A percentile compares a stretch with the other conserved stretches of the same genome.
Conservation (phyloP, 805 yeast species). For the Ascoidea asiatica region DNA sequence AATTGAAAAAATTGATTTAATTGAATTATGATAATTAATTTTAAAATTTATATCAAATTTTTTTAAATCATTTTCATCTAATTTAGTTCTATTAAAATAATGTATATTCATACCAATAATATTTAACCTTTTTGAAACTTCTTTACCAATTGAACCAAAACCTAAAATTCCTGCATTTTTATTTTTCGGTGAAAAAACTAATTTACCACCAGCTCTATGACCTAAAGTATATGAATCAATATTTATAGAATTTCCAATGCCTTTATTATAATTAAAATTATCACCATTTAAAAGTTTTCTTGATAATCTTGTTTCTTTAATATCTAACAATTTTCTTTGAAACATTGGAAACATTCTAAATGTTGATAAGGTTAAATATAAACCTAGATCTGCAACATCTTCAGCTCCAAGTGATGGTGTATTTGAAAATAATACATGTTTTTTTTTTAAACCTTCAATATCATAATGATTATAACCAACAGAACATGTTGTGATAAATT, state of each 20-base stretch:
- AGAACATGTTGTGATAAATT: constrained; percentile 38
- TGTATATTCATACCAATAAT: constrained; percentile 46
- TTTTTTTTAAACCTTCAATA: constrained; percentile 22
- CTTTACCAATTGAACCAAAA: constrained; percentile 47
- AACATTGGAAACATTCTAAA: constrained; percentile 37
- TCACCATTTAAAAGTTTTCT: constrained; percentile 21
- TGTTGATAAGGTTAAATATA: constrained; percentile 39
- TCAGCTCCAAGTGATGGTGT: constrained; percentile 33
- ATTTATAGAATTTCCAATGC: constrained; percentile 19
- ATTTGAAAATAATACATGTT: constrained; percentile 27
- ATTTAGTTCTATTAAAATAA: constrained; percentile 35
- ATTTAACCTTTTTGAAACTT: constrained; percentile 33
- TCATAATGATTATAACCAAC: constrained; percentile 46
- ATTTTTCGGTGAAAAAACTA: constrained; percentile 31
- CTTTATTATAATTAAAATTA: constrained; percentile 20
- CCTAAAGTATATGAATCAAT: constrained; percentile 24
- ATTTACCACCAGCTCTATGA: constrained; percentile 24
- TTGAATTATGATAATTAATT: constrained; percentile 21
- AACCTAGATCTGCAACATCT: constrained; percentile 52
- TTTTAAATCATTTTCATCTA: constrained; percentile 17
- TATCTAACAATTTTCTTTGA: constrained; percentile 17
- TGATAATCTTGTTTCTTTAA: constrained; percentile 26
- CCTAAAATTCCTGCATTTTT: constrained; percentile 44
- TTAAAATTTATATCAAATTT: constrained; percentile 18
- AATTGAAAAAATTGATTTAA: constrained; percentile 21